These are phyloP conservation scores for Eleusine indica DNA, from an alignment of 176 grass and related monocot genomes.

Conservation along the genomic window DNA sequence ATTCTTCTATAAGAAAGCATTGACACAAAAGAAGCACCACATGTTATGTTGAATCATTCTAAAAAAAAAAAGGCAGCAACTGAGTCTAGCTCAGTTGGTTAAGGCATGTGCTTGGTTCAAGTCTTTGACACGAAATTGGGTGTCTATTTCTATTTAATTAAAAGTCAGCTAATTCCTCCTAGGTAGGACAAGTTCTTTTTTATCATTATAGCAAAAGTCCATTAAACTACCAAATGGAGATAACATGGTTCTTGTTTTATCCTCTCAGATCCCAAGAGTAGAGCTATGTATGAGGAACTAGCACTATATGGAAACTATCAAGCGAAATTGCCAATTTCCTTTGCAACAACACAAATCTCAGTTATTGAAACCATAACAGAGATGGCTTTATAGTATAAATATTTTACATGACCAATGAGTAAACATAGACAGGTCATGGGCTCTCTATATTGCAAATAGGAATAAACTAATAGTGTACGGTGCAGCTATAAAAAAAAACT, in stretches of 20 bases:
- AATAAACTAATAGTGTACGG: neutral
- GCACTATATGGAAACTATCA: too few species aligned
- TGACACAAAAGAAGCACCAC: neutral
- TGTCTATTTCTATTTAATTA: neutral
- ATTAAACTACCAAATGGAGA: neutral
- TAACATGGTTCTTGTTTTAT: neutral
- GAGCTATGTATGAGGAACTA: too few species aligned
- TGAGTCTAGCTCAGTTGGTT: neutral
- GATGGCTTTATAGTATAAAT: neutral
- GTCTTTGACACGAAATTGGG: neutral
- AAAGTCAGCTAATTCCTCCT: neutral
- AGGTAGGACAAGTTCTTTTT: neutral
- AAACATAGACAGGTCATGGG: neutral
- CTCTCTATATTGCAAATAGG: neutral
- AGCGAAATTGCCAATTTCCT: neutral
- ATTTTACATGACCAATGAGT: constrained; percentile 8
- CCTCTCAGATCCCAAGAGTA: neutral
- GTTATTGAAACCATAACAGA: neutral
- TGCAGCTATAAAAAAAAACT: neutral
- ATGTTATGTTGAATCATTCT: neutral
- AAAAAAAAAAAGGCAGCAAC: neutral
- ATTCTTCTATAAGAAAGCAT: neutral
- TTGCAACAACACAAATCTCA: neutral
- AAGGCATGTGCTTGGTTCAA: neutral
- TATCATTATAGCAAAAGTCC: neutral